A percentile compares a stretch with the other conserved stretches of the same genome.
phyloP scores from a whole-genome alignment of 345 rosid genomes.

The Camelina sativa region DNA sequence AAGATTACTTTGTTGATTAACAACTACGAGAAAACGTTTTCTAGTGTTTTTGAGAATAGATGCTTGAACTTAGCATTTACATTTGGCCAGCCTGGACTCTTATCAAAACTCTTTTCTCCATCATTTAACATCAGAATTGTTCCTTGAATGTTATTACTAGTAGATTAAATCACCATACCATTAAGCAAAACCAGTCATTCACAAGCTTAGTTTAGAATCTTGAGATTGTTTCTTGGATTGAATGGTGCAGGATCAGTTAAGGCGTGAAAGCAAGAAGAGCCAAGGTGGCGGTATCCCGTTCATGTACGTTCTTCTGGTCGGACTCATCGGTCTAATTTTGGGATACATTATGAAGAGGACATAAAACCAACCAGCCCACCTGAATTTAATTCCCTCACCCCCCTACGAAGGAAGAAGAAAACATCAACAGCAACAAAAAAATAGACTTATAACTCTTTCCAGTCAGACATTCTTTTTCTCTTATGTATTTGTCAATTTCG shows the following conservation, averaged over 20 bases:
- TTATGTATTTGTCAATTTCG: slow-evolving; percentile 35
- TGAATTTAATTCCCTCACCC: not conserved
- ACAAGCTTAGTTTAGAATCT: not conserved
- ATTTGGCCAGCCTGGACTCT: not conserved
- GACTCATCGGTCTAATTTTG: slow-evolving; percentile 71
- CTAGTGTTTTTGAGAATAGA: slow-evolving; percentile 3
- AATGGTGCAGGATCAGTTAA: slow-evolving; percentile 61
- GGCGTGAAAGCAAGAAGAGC: slow-evolving; percentile 52
- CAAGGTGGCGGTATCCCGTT: slow-evolving; percentile 52
- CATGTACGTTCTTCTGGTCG: slow-evolving; percentile 62
- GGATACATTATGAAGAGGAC: slow-evolving; percentile 76
- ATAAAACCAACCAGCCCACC: slow-evolving; percentile 40
- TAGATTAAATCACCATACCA: not conserved
- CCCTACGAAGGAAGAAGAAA: slow-evolving; percentile 19
- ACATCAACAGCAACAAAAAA: not conserved
- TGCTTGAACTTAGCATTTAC: not conserved
- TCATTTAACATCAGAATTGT: not conserved
- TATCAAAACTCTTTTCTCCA: not conserved
- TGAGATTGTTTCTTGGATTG: slow-evolving; percentile 15
- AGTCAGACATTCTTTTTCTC: not conserved
- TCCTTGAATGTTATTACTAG: not conserved
- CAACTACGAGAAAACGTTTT: not conserved
- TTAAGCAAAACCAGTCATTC: slow-evolving; percentile 5
- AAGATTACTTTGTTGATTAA: slow-evolving; percentile 10
- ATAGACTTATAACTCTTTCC: slow-evolving; percentile 32